Base-by-base conservation (phyloP, 1,284 basidiomycete species). In the Melampsora americana region DNA sequence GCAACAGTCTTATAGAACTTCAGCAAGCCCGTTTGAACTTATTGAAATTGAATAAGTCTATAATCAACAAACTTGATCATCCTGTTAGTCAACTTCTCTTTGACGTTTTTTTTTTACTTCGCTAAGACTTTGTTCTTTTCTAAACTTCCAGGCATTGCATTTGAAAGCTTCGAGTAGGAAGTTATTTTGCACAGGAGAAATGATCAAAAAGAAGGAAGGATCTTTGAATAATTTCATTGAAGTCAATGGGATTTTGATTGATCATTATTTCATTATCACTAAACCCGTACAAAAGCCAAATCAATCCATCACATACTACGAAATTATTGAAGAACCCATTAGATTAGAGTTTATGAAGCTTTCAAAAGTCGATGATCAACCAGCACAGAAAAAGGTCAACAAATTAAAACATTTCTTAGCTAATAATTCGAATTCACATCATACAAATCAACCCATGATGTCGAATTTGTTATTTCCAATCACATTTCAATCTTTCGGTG, bases 161-260 rank as follows among this genome's bases (percentile, higher is more conserved):
- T 46, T 76, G 35, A 50, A 69, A 35, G 66, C 73, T 20, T 59
- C 73, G 4, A 18, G 50, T 28, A 50, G 73, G 6, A 76, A 62
- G 42, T 56, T 76, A 14, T 64, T 95, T 48, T 88, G 92, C 80
- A 88, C 90, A 1, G 90, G 93, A 18, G 92, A 90, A 79, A 84
- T 95, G n/a, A 86, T 90, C 72, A 87, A 92, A 56, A 92, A 94
- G 79, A 89, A 92, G 18, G 93, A 95, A 76, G 90, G 88, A n/a
- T 71, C 77, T 1, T 78, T 77, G 5, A 73, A 86, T 78, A 90
- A 89, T 32, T 94, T 92, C 91, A 89, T 88, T 61, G 93, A 96
- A 80, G 85, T 95, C 1, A 90, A 90, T 79, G 90, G 94, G 3
- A 86, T 96, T 76, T 85, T 97, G 3, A 95, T 97, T 81, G 95